phyloP scores from a whole-genome alignment of 2,329 filamentous ascomycete species.

The Pseudogymnoascus sp. region DNA sequence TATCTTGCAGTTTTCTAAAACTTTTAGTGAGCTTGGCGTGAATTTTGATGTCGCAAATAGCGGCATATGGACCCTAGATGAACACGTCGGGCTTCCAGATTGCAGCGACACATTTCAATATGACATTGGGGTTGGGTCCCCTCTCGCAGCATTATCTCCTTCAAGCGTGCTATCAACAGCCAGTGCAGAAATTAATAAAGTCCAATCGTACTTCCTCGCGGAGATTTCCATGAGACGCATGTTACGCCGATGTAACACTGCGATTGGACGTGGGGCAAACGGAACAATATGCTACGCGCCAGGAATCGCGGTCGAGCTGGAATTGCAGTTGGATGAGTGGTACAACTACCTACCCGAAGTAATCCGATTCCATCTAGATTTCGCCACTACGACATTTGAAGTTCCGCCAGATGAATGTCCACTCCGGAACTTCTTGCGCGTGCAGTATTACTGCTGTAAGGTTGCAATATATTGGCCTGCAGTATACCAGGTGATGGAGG shows the following conservation, averaged over 20 bases:
- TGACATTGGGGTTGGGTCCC: constrained; percentile 2
- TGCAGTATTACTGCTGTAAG: constrained; percentile 25
- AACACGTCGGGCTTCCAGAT: constrained; percentile 18
- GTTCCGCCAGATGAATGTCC: not conserved
- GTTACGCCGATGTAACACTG: constrained; percentile 24
- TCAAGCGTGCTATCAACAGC: not conserved
- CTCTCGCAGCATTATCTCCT: not conserved
- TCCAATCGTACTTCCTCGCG: constrained; percentile 23
- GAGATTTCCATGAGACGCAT: constrained; percentile 30
- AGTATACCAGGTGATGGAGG: constrained; percentile 18
- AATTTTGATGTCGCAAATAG: constrained; percentile 22
- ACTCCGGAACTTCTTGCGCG: constrained; percentile 13
- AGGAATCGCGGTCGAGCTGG: constrained; percentile 24
- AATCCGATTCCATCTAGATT: constrained; percentile 21
- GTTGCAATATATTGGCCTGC: constrained; percentile 25
- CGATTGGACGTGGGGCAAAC: constrained; percentile 15
- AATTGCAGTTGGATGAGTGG: constrained; percentile 29
- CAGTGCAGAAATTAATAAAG: not conserved
- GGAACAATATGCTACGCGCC: constrained; percentile 21
- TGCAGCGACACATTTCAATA: constrained; percentile 19
- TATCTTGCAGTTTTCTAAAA: not conserved
- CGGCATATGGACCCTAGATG: constrained; percentile 22
- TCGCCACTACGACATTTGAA: constrained; percentile 9
- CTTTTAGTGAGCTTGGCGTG: constrained; percentile 17
- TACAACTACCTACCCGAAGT: constrained; percentile 24